These are phyloP conservation scores for Podospora conica DNA, from an alignment of 495 filamentous ascomycete genomes.

Conservation along the genomic window DNA sequence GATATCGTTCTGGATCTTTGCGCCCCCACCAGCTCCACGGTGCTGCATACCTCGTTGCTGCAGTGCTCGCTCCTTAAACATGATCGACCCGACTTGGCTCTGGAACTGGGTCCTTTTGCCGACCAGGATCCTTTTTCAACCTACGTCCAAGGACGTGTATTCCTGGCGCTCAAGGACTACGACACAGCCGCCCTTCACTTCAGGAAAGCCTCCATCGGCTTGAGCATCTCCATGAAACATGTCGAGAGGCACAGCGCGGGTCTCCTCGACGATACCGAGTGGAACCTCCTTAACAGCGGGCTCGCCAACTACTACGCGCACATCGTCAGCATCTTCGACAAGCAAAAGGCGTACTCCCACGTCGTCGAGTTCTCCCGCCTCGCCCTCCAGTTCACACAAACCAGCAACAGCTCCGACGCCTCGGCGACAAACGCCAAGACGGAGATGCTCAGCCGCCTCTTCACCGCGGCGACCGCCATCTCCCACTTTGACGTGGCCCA, in stretches of 20 bases:
- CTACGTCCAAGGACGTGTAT: slow-evolving; percentile 80
- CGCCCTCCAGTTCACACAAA: slow-evolving; percentile 57
- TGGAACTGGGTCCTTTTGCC: slow-evolving; percentile 66
- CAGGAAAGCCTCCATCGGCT: slow-evolving; percentile 70
- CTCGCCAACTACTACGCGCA: slow-evolving; percentile 82
- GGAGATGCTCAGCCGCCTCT: slow-evolving; percentile 76
- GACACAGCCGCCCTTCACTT: slow-evolving; percentile 70
- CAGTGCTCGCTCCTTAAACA: slow-evolving; percentile 67
- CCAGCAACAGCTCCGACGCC: slow-evolving; percentile 35
- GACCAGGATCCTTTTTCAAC: slow-evolving; percentile 64
- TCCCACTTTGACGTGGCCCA: slow-evolving; percentile 78
- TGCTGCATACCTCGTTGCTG: slow-evolving; percentile 46
- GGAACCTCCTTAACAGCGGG: slow-evolving; percentile 66
- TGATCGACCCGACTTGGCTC: slow-evolving; percentile 63
- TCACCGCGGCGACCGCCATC: slow-evolving; percentile 69
- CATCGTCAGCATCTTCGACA: slow-evolving; percentile 74
- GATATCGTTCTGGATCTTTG: slow-evolving; percentile 52
- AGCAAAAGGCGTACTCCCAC: slow-evolving; percentile 64
- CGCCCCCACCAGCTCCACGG: slow-evolving; percentile 44
- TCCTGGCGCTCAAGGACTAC: slow-evolving; percentile 64
- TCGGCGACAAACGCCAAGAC: slow-evolving; percentile 36
- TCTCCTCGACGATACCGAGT: slow-evolving; percentile 66
- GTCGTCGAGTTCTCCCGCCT: slow-evolving; percentile 79
- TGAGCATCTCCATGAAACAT: slow-evolving; percentile 46
- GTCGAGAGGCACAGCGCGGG: slow-evolving; percentile 44